Percentiles rank a stretch among this genome's conserved stretches.
Evolutionary conservation across 371 early-diverging fungal species (phyloP).

Genomic region (Mucor sp.): DNA sequence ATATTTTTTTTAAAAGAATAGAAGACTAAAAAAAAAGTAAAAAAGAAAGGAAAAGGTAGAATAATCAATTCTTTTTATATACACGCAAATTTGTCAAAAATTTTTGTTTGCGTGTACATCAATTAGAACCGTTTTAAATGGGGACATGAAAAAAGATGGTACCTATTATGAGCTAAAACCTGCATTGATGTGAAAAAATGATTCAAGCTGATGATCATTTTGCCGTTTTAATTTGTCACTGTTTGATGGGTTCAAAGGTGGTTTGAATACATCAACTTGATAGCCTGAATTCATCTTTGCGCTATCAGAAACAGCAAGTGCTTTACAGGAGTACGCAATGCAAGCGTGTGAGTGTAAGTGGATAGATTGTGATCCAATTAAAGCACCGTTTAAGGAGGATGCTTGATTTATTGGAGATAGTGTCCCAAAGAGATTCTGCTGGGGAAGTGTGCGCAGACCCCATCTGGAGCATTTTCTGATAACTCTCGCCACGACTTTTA

Average conservation of each 20-base stretch:
- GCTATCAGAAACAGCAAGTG: not conserved
- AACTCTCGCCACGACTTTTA: too few relatives aligned
- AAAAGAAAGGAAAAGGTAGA: not conserved
- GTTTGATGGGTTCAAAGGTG: not conserved
- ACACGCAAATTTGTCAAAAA: not conserved
- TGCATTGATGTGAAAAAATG: not conserved
- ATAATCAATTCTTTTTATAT: not conserved
- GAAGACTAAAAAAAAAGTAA: not conserved
- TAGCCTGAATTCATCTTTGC: not conserved
- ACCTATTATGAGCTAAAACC: not conserved
- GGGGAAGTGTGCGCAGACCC: too few relatives aligned
- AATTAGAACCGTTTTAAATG: not conserved
- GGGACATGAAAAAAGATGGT: constrained; percentile 4
- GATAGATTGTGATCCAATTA: too few relatives aligned
- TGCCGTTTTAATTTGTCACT: not conserved
- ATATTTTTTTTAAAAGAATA: not conserved
- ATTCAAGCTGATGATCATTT: not conserved
- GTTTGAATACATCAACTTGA: not conserved
- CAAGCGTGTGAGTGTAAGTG: too few relatives aligned
- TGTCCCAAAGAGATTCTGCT: too few relatives aligned
- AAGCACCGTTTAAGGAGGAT: too few relatives aligned
- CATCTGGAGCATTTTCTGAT: too few relatives aligned
- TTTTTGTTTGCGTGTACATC: not conserved
- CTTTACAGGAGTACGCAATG: not conserved
- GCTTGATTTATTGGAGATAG: too few relatives aligned